Evolutionary conservation across 2,329 filamentous ascomycete genomes (phyloP).

Genomic region (Cladosporium sp.): DNA sequence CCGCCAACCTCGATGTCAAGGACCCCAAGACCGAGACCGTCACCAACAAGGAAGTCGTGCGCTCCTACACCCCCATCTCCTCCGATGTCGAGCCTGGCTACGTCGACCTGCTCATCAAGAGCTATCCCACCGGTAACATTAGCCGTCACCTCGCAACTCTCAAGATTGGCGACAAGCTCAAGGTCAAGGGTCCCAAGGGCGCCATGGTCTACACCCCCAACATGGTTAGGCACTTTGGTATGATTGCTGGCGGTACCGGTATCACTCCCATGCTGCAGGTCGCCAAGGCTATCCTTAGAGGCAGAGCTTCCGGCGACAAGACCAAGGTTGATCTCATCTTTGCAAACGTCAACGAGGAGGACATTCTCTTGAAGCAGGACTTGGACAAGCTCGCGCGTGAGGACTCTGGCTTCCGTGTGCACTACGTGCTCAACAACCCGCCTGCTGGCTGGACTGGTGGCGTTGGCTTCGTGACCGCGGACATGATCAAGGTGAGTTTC

Average conservation of each 20-base stretch:
- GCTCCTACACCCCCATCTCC: conserved; percentile 89
- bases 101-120: conserved; percentile 97
- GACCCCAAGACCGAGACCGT: conserved; percentile 64
- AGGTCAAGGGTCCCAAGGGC: conserved; percentile 90
- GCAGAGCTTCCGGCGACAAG: conserved; percentile 57
- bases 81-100: conserved; percentile 86
- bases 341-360: conserved; percentile 89
- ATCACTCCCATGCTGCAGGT: conserved; percentile 99
- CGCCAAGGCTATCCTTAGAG: conserved; percentile 72
- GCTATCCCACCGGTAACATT: conserved; percentile 96
- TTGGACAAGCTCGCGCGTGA: conserved; percentile 75
- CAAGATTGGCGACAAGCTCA: conserved; percentile 81
- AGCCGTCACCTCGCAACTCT: conserved; percentile 86
- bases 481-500: conserved; percentile 76
- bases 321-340: conserved; percentile 95
- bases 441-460: conserved; percentile 89
- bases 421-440: conserved; percentile 97
- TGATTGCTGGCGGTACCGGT: conserved; percentile 96
- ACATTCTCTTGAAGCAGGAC: conserved; percentile 92
- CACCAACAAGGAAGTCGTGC: conserved; percentile 77
- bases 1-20: conserved; percentile 73
- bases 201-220: conserved; percentile 97
- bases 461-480: conserved; percentile 89
- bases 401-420: conserved; percentile 79
- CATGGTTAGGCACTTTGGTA: conserved; percentile 94